Base-by-base conservation (phyloP, 2,329 filamentous ascomycete species). In the Aspergillus ochraceoroseus region DNA sequence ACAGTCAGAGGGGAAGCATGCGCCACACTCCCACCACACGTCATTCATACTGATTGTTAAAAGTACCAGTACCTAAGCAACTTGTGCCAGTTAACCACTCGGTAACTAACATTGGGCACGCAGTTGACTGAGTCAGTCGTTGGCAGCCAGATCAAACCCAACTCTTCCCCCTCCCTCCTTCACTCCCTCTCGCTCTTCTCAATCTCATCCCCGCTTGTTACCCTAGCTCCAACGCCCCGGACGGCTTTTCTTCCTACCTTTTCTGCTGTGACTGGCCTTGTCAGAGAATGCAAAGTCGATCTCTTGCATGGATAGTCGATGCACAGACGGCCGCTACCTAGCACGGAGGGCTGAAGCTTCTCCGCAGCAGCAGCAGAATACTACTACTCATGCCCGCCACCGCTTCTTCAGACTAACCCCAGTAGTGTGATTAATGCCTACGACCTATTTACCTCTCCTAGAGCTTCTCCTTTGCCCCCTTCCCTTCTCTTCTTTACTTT, bases 11-110 rank as follows among this genome's bases (percentile, higher is more conserved):
- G n/a, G n/a, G n/a, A 2, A 42, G 37, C 43, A 44, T 49, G 43
- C 53, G 54, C 56, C 46, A 39, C 56, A 46, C 45, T 49, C n/a
- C n/a, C n/a, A n/a, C n/a, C n/a, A n/a, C 57, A 58, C 60, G 57
- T 61, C 56, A 63, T 55, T 57, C 25, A 19, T 27, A 15, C n/a
- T n/a, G n/a, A n/a, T n/a, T n/a, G n/a, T n/a, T n/a, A n/a, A n/a
- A n/a, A n/a, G n/a, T n/a, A n/a, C n/a, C n/a, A n/a, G n/a, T n/a
- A n/a, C n/a, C n/a, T n/a, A n/a, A n/a, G n/a, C n/a, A n/a, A n/a
- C n/a, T n/a, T n/a, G n/a, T n/a, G n/a, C n/a, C n/a, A n/a, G n/a
- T n/a, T n/a, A n/a, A n/a, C n/a, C n/a, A n/a, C n/a, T n/a, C n/a
- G n/a, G n/a, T n/a, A n/a, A n/a, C n/a, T n/a, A n/a, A n/a, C n/a